phyloP scores from a whole-genome alignment of 352 stramenopile species.

The Phytophthora constricta region DNA sequence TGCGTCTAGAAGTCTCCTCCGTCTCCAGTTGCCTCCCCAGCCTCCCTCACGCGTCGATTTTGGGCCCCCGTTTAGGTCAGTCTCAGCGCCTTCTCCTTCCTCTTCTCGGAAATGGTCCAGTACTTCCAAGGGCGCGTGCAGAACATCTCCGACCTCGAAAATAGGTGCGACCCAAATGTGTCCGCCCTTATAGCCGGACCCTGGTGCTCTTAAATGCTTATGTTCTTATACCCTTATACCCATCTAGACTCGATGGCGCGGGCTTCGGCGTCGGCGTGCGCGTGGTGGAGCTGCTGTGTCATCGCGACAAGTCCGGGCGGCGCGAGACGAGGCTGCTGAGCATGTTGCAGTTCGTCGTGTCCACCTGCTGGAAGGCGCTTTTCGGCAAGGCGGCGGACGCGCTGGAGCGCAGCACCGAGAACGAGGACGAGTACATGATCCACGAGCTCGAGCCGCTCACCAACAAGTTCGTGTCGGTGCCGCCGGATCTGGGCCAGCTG shows the following conservation, averaged over 20 bases:
- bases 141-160: conserved; percentile 96
- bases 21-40: background rate
- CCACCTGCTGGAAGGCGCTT: conserved; percentile 94
- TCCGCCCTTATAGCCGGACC: background rate
- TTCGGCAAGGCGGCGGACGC: conserved; percentile 97
- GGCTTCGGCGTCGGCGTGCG: conserved; percentile 96
- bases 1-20: conserved; percentile 25
- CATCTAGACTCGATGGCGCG: conserved; percentile 93
- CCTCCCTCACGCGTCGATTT: background rate
- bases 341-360: conserved; percentile 95
- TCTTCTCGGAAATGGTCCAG: conserved; percentile 98
- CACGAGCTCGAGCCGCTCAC: conserved; percentile 94
- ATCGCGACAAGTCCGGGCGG: conserved; percentile 80
- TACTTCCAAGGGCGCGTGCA: conserved; percentile 96
- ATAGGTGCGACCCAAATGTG: too few relatives aligned
- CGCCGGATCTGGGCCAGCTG: conserved; percentile 94
- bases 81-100: conserved; percentile 95
- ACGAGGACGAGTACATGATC: conserved; percentile 99
- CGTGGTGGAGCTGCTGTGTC: conserved; percentile 93
- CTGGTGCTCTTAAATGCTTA: background rate
- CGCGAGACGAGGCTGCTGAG: conserved; percentile 86
- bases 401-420: conserved; percentile 96
- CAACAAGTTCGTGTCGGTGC: conserved; percentile 97
- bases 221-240: background rate
- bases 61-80: conserved; percentile 68